Evolutionary conservation across 1,284 basidiomycete genomes (phyloP).

Genomic region (Papiliotrema laurentii): DNA sequence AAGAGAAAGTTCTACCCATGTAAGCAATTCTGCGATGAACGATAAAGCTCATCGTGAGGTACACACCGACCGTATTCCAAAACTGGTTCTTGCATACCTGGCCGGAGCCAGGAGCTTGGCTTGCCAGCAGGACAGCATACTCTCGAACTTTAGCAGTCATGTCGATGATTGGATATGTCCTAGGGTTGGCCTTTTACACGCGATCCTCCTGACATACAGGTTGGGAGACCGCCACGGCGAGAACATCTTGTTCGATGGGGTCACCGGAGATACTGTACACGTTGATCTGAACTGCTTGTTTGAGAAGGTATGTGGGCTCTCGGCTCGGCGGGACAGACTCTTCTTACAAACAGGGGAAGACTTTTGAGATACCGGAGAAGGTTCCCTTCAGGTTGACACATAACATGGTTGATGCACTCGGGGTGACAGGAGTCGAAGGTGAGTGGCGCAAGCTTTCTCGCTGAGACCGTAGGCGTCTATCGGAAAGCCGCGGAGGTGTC

Average conservation of each 20-base stretch:
- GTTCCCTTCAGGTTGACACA: slow-evolving; percentile 96
- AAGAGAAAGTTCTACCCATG: slow-evolving; percentile 58
- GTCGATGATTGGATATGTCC: slow-evolving; percentile 97
- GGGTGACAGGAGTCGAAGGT: slow-evolving; percentile 92
- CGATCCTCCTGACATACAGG: slow-evolving; percentile 49
- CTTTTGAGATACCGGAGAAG: slow-evolving; percentile 82
- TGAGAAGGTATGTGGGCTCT: slow-evolving; percentile 72
- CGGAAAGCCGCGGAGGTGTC: slow-evolving; percentile 90
- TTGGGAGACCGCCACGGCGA: slow-evolving; percentile 97
- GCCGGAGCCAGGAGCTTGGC: slow-evolving; percentile 93
- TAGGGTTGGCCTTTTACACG: slow-evolving; percentile 62
- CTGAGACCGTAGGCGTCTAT: slow-evolving; percentile 64
- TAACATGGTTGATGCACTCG: slow-evolving; percentile 89
- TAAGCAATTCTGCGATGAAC: slow-evolving; percentile 43
- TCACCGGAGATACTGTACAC: slow-evolving; percentile 88
- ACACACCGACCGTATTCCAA: slow-evolving; percentile 76
- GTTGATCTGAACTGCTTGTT: slow-evolving; percentile 99
- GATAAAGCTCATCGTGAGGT: slow-evolving; percentile 49
- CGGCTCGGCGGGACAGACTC: not conserved
- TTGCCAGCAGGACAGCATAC: slow-evolving; percentile 80
- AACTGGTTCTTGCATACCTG: slow-evolving; percentile 98
- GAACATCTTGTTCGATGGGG: slow-evolving; percentile 89
- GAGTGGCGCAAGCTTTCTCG: slow-evolving; percentile 13
- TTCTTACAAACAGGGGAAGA: slow-evolving; percentile 61
- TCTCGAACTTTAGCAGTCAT: slow-evolving; percentile 91